Evolutionary conservation across 192 early-diverging fungal genomes (phyloP).

Genomic region (Coemansia biformis): DNA sequence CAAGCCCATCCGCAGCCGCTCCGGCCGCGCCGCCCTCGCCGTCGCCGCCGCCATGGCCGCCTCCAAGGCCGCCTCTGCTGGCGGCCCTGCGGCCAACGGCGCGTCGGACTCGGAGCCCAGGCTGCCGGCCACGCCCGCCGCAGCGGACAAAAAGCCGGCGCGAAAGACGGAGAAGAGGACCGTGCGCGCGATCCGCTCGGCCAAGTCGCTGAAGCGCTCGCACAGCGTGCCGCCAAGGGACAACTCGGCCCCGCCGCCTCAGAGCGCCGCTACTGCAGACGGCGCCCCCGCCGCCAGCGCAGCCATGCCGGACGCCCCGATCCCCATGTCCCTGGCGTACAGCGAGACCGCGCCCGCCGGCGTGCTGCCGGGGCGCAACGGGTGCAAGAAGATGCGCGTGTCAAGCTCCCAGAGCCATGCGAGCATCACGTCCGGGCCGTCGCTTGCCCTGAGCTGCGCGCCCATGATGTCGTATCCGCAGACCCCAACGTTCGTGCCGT

Average conservation of each 20-base stretch:
- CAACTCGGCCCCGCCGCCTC: slow-evolving; percentile 14
- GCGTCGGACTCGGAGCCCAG: slow-evolving; percentile 10
- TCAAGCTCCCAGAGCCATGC: slow-evolving; percentile 43
- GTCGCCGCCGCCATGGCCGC: slow-evolving; percentile 45
- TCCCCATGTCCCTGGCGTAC: slow-evolving; percentile 20
- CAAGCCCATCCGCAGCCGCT: slow-evolving; percentile 52
- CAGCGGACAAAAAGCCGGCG: slow-evolving; percentile 1
- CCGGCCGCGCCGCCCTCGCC: slow-evolving; percentile 47
- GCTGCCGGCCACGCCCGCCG: neutral
- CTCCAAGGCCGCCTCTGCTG: slow-evolving; percentile 16
- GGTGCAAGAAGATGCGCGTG: slow-evolving; percentile 48
- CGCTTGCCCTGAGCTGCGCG: no score
- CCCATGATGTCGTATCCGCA: slow-evolving; percentile 29
- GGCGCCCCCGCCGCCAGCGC: slow-evolving; percentile 5
- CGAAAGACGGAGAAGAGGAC: slow-evolving; percentile 42
- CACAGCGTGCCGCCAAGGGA: slow-evolving; percentile 50
- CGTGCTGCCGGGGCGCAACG: slow-evolving; percentile 12
- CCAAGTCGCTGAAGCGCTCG: slow-evolving; percentile 51
- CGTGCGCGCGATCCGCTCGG: slow-evolving; percentile 30
- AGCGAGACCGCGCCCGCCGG: slow-evolving; percentile 31
- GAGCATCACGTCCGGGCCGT: no score
- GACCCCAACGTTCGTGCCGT: slow-evolving; percentile 32
- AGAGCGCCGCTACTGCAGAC: slow-evolving; percentile 9
- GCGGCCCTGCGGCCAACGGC: slow-evolving; percentile 3
- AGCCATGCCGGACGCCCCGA: slow-evolving; percentile 3